Evolutionary conservation across 1,139 yeast genomes (phyloP).

Genomic region (Blastobotrys petasosporus): DNA sequence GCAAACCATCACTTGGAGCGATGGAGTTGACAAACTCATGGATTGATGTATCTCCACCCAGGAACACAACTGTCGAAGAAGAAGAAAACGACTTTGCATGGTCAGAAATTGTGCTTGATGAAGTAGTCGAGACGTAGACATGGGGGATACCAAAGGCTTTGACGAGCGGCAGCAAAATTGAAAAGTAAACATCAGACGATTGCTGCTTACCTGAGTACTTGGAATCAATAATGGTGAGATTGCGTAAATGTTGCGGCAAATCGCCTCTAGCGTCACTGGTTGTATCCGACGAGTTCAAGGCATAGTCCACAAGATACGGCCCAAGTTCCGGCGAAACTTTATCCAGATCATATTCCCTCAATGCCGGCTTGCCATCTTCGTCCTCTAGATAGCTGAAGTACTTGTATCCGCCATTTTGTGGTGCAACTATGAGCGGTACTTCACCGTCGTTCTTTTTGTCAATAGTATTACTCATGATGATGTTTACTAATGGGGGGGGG

Average conservation of each 20-base stretch:
- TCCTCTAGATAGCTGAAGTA: neutral
- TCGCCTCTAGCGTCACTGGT: too few species aligned
- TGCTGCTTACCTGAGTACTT: constrained; percentile 28
- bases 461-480: too few species aligned
- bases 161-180: constrained; percentile 30
- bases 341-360: constrained; percentile 7
- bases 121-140: constrained; percentile 34
- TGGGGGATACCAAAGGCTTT: constrained; percentile 31
- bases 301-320: constrained; percentile 15
- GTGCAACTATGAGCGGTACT: too few species aligned
- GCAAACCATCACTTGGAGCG: constrained; percentile 16
- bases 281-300: constrained; percentile 1
- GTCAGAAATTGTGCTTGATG: constrained; percentile 28
- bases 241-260: constrained; percentile 24
- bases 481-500: too few species aligned
- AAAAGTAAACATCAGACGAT: constrained; percentile 28
- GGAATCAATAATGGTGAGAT: constrained; percentile 34
- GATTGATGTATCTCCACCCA: constrained; percentile 85
- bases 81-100: constrained; percentile 31
- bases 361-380: neutral
- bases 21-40: constrained; percentile 66
- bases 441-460: too few species aligned
- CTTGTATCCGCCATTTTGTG: too few species aligned
- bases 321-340: constrained; percentile 14
- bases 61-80: constrained; percentile 46